These are phyloP conservation scores for Mikania micrantha DNA, from an alignment of 129 eudicot species.

Conservation along the genomic window DNA sequence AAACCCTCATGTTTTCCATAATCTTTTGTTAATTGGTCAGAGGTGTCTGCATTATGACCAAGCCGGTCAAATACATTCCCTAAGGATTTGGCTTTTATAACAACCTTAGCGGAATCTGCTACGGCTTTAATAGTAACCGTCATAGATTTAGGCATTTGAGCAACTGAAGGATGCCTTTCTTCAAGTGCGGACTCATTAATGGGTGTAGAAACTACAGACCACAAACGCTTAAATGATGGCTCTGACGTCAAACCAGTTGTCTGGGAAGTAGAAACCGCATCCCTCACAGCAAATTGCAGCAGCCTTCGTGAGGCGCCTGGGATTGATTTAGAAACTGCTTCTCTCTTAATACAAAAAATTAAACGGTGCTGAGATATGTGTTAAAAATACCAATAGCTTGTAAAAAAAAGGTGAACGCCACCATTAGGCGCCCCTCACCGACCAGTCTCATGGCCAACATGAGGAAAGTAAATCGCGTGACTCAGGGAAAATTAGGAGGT, in stretches of 20 bases:
- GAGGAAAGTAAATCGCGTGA: too few relatives aligned
- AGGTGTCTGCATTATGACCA: constrained; percentile 45
- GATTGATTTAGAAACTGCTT: constrained; percentile 41
- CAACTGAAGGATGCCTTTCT: constrained; percentile 41
- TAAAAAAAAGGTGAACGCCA: neutral
- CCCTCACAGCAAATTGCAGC: constrained; percentile 92
- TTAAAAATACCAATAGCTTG: neutral
- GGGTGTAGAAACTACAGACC: constrained; percentile 76
- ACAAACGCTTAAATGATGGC: constrained; percentile 70
- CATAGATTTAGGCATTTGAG: constrained; percentile 49
- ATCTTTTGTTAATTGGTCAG: constrained; percentile 25
- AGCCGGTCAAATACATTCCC: constrained; percentile 88
- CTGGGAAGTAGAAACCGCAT: constrained; percentile 68
- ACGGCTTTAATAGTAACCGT: constrained; percentile 73
- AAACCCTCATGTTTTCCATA: constrained; percentile 26
- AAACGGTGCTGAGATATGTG: constrained; percentile 10
- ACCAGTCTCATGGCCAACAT: too few relatives aligned
- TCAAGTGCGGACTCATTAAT: constrained; percentile 27
- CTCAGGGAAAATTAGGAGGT: too few relatives aligned
- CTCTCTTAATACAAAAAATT: constrained; percentile 44
- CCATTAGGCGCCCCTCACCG: too few relatives aligned
- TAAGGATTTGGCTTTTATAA: constrained; percentile 41
- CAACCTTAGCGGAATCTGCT: constrained; percentile 84
- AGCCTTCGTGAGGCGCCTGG: constrained; percentile 62
- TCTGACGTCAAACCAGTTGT: constrained; percentile 49